Percentiles rank a stretch among this genome's conserved stretches.
Conservation (phyloP, 306 rosid genomes). For the Carpinus viminea region DNA sequence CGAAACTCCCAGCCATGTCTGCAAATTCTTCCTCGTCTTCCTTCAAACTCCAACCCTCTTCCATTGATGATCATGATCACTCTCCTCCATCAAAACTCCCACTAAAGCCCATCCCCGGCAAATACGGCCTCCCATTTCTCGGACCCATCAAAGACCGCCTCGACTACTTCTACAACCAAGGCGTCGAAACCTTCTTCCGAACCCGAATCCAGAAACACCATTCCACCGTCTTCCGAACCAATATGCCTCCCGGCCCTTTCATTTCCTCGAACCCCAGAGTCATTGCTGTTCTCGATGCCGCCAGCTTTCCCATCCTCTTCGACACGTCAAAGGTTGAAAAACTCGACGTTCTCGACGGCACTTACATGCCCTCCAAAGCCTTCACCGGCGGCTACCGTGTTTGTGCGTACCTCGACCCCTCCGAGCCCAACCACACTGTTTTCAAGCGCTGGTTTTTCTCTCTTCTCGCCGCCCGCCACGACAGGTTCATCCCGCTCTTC, state of each 20-base stretch:
- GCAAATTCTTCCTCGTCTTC: not conserved
- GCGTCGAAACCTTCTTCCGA: conserved; percentile 55
- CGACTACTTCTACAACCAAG: conserved; percentile 69
- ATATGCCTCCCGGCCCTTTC: conserved; percentile 84
- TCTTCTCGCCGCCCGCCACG: conserved; percentile 34
- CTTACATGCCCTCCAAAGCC: conserved; percentile 71
- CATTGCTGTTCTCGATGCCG: conserved; percentile 55
- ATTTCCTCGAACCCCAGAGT: conserved; percentile 53
- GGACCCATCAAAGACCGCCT: conserved; percentile 58
- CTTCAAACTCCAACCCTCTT: not conserved
- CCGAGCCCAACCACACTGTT: conserved; percentile 48
- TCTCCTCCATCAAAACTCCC: conserved; percentile 29
- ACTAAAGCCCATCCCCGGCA: conserved; percentile 60
- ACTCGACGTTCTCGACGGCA: conserved; percentile 63
- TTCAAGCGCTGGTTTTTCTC: conserved; percentile 46
- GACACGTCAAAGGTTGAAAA: conserved; percentile 60
- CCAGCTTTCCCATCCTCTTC: conserved; percentile 59
- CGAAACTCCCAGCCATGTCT: not conserved
- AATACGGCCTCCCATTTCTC: conserved; percentile 52
- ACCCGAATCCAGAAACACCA: conserved; percentile 34
- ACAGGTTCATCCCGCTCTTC: conserved; percentile 52
- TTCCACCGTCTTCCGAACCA: conserved; percentile 70
- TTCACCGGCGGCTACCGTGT: conserved; percentile 73
- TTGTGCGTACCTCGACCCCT: conserved; percentile 62
- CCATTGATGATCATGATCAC: too few relatives aligned